Percentiles rank a stretch among this genome's conserved stretches.
Evolutionary conservation across 2,329 filamentous ascomycete genomes (phyloP).

Genomic region (Davidsoniella neocaledoniae): DNA sequence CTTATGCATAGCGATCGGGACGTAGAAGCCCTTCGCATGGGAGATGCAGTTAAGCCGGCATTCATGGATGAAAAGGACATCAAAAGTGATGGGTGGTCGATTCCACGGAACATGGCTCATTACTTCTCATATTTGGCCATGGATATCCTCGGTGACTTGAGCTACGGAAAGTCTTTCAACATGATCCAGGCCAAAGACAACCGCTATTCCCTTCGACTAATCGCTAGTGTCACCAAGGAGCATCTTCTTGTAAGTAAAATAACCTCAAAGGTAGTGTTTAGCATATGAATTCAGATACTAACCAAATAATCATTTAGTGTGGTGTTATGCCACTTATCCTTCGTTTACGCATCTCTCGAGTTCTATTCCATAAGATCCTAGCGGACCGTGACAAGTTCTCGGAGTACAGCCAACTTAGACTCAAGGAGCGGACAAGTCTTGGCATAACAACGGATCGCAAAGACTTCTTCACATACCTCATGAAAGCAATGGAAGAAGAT

Average conservation of each 20-base stretch:
- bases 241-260: conserved; percentile 44
- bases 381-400: conserved; percentile 53
- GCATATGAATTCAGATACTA: background rate
- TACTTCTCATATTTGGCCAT: conserved; percentile 47
- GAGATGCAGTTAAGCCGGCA: background rate
- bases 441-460: conserved; percentile 46
- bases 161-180: conserved; percentile 45
- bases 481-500: conserved; percentile 53
- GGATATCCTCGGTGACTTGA: conserved; percentile 44
- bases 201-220: conserved; percentile 48
- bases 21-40: conserved; percentile 16
- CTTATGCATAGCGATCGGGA: conserved; percentile 28
- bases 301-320: conserved; percentile 28
- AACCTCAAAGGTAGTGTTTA: background rate
- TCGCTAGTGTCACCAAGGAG: conserved; percentile 49
- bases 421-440: conserved; percentile 47
- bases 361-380: conserved; percentile 51
- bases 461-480: conserved; percentile 61
- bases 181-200: conserved; percentile 42
- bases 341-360: conserved; percentile 46
- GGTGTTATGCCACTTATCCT: conserved; percentile 56
- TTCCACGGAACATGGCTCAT: conserved; percentile 43
- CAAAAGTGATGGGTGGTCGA: conserved; percentile 27
- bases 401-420: conserved; percentile 50
- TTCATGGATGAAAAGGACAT: conserved; percentile 27